Base-by-base conservation (phyloP, 1,284 basidiomycete species). In the Ceratobasidium sp. region DNA sequence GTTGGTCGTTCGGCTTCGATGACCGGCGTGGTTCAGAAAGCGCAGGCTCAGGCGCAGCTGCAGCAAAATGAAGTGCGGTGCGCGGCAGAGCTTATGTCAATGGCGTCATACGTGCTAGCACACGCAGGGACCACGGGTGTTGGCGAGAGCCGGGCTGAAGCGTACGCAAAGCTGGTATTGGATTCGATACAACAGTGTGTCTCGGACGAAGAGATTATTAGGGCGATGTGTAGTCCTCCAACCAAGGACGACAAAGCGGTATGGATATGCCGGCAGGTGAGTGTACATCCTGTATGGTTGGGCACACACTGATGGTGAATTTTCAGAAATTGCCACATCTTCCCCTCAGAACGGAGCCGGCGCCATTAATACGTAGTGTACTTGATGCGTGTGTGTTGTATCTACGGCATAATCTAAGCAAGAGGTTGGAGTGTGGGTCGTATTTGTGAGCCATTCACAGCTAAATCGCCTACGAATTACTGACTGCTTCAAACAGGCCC, bases 351-450 rank as follows among this genome's bases (percentile, higher is more conserved):
- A 81, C 81, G 1, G 77, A 84, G 7, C 83, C 85, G 8, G 83
- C 87, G 60, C 85, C 89, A 0, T 86, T 88, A 0, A 79, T 91
- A 30, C 89, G 89, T 80, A 88, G 90, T 2, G 67, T 92, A 23
- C 81, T 92, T 27, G 91, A 92, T 81, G 91, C 89, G 77, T 91
- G 89, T 81, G 86, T 91, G 8, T 84, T 92, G n/a, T 92, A 90
- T 90, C 82, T 92, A 35, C 88, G 90, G 27, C 91, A 93, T 80
- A 92, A 91, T 81, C 82, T 93, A 52, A 90, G 91, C 76, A 91
- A 87, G 81, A 87, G 86, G 30, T 83, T 92, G 6, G 90, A 92
- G 77, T 86, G 88, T 0, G 84, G 86, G 35, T 87, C 88, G 3
- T 91, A 91, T 80, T 82, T 86, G 91, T 91, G 80, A 66, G 89